Evolutionary conservation across 495 filamentous ascomycete species (phyloP).

Genomic region (Aspergillus diversus): DNA sequence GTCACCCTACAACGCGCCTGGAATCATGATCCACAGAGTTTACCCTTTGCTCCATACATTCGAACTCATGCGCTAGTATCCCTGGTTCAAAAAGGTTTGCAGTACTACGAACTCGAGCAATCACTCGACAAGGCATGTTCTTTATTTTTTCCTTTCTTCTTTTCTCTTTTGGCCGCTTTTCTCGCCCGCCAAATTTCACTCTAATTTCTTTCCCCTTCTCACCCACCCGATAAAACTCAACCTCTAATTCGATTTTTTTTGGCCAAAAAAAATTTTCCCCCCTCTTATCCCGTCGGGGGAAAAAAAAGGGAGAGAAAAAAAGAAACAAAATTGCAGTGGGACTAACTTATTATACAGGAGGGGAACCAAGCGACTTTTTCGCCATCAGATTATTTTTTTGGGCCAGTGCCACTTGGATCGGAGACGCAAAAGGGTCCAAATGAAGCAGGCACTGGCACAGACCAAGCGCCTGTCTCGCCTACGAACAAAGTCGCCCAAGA

Average conservation of each 20-base stretch:
- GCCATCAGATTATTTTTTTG: constrained; percentile 54
- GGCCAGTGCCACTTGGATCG: constrained; percentile 46
- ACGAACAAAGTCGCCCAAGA: constrained; percentile 47
- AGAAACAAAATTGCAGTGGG: not conserved
- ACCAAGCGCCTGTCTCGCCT: constrained; percentile 35
- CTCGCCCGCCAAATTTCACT: not conserved
- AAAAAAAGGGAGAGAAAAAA: not conserved
- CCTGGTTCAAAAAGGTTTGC: constrained; percentile 75
- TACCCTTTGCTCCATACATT: constrained; percentile 77
- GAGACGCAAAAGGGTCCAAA: constrained; percentile 34
- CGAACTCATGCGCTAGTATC: constrained; percentile 74
- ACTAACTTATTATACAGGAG: constrained; percentile 35
- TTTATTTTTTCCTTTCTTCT: constrained; percentile 14
- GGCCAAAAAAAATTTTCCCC: not conserved
- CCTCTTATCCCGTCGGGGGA: too few species aligned
- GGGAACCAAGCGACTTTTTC: constrained; percentile 43
- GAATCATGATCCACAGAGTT: constrained; percentile 71
- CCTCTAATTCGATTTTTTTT: not conserved
- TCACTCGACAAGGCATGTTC: constrained; percentile 60
- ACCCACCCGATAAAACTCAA: not conserved
- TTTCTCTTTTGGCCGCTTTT: not conserved
- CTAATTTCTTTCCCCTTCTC: constrained; percentile 3
- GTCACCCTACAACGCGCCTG: constrained; percentile 82
- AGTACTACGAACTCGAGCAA: constrained; percentile 72
- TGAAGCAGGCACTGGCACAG: constrained; percentile 34